Evolutionary conservation across 1,284 basidiomycete species (phyloP), one percentile per base, ranked within the genome.

Genomic region (Coriolopsis trogii): DNA sequence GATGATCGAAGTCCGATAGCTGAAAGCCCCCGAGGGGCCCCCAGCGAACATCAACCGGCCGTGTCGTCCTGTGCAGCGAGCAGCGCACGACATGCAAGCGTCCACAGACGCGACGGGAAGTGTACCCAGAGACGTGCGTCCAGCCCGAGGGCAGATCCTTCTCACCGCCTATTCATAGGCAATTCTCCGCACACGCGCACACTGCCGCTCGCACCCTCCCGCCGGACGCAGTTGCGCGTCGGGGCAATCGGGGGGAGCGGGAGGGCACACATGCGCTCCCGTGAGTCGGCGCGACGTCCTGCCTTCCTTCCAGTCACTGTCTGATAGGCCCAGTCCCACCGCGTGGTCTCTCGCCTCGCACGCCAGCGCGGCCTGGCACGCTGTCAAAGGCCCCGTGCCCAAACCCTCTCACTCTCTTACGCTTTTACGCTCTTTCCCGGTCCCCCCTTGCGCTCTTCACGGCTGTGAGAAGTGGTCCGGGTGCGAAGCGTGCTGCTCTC

Each of bases 161-260:
- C 33, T 28, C 46, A 8, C 30, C 38, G 7, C 41, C 51, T 53
- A 58, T 51, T 48, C 45, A 58, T 58, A 58, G 49, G 38, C 25
- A 8, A n/a, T 3, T 30, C 16, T 29, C 39, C 37, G 44, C 48
- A 45, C 49, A 51, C 49, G 45, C 50, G 39, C 38, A n/a, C 39
- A 39, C 41, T n/a, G 42, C 46, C 49, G 41, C 54, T 49, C 49
- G 43, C 51, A 51, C 49, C 51, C 28, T 41, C 45, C 37, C 23
- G 24, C 34, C 39, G 46, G 50, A 45, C 31, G 34, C 29, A 41
- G 38, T 55, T 48, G 30, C 15, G 38, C 37, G 45, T 51, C 45
- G 49, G 46, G 20, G 38, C 46, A 30, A 25, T 24, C 36, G 30
- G 29, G 36, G 47, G 52, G 46, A 39, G 33, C 47, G 46, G 38